Conservation (phyloP, 768 basidiomycete genomes). For the Lactarius pseudohatsudake region DNA sequence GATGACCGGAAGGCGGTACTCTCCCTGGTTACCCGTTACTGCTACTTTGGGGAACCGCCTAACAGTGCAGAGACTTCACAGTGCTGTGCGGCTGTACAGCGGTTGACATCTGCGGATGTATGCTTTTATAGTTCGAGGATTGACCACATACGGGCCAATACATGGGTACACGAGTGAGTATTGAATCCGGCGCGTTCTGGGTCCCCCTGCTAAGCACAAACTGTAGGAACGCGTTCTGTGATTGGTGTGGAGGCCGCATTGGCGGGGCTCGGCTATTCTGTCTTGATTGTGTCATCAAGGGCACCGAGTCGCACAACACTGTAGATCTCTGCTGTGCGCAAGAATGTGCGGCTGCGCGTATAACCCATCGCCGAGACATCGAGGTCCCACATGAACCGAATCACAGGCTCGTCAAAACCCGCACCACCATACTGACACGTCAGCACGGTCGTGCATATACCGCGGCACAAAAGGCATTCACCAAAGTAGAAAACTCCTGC, state of each 20-base stretch:
- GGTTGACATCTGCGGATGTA: constrained; percentile 31
- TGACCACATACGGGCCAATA: constrained; percentile 27
- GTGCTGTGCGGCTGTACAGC: constrained; percentile 23
- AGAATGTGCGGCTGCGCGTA: constrained; percentile 29
- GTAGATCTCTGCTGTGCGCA: constrained; percentile 36
- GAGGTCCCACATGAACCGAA: neutral
- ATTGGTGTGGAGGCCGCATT: constrained; percentile 32
- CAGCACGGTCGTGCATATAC: constrained; percentile 10
- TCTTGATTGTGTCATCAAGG: constrained; percentile 33
- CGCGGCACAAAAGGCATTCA: neutral
- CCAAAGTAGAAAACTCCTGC: neutral
- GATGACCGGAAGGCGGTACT: constrained; percentile 31
- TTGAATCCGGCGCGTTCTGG: neutral
- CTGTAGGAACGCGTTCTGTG: constrained; percentile 30
- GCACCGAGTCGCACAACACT: constrained; percentile 18
- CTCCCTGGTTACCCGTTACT: constrained; percentile 31
- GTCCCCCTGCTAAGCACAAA: neutral
- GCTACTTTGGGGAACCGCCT: constrained; percentile 28
- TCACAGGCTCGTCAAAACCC: constrained; percentile 5
- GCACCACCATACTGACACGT: neutral
- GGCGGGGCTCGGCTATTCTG: constrained; percentile 37
- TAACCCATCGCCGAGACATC: constrained; percentile 27
- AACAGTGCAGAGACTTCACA: constrained; percentile 27
- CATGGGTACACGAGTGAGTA: constrained; percentile 30
- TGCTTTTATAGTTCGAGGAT: constrained; percentile 32